Evolutionary conservation across 2,329 filamentous ascomycete genomes (phyloP).

Genomic region (Nemania sp.): DNA sequence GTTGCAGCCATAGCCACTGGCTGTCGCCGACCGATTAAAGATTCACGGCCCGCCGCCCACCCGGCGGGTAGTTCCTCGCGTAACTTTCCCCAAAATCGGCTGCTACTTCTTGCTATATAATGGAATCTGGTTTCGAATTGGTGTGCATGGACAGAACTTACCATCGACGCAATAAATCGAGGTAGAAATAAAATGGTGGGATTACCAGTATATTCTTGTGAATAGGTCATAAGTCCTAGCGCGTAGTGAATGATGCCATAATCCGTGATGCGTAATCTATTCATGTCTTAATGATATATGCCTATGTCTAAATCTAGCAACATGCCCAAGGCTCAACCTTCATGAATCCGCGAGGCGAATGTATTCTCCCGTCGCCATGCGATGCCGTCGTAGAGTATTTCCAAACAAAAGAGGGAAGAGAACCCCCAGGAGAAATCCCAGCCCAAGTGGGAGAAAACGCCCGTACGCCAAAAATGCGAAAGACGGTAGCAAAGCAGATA

Average conservation of each 20-base stretch:
- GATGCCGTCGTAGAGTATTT: constrained; percentile 37
- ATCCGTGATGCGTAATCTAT: constrained; percentile 11
- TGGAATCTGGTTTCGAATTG: no score
- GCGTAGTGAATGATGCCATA: no score
- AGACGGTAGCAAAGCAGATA: constrained; percentile 10
- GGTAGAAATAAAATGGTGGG: no score
- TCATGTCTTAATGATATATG: constrained; percentile 1
- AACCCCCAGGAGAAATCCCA: constrained; percentile 1
- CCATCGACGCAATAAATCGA: no score
- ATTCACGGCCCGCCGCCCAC: no score
- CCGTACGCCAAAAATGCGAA: constrained; percentile 41
- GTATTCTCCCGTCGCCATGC: constrained; percentile 23
- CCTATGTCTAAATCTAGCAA: constrained; percentile 8
- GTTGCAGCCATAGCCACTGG: no score
- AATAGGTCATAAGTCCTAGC: neutral
- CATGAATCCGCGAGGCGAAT: constrained; percentile 1
- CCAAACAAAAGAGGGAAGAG: constrained; percentile 12
- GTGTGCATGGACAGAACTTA: no score
- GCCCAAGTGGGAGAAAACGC: constrained; percentile 37
- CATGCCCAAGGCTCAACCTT: neutral
- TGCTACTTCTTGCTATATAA: no score
- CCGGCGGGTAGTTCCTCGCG: no score
- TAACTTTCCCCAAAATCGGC: no score
- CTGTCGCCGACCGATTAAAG: no score
- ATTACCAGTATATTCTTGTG: no score